phyloP scores from a whole-genome alignment of 257 asterid species.

The Petunia axillaris region DNA sequence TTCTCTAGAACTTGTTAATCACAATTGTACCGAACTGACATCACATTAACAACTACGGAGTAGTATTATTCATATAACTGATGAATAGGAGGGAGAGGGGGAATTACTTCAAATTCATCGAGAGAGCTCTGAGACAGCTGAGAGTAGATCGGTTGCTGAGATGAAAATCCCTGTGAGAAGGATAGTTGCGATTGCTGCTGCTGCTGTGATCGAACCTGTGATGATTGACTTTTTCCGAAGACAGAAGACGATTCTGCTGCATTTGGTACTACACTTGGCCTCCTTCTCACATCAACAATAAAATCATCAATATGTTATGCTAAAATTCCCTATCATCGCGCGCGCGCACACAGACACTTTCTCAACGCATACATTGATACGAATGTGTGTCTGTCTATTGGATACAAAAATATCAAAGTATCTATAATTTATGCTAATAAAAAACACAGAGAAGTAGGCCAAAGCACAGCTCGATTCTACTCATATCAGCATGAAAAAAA shows the following conservation, averaged over 20 bases:
- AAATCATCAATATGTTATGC: background rate
- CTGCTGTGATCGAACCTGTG: slow-evolving; percentile 53
- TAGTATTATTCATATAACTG: background rate
- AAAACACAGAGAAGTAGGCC: no score
- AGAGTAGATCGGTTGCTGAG: slow-evolving; percentile 82
- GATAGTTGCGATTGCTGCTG: slow-evolving; percentile 69
- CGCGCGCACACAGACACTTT: background rate
- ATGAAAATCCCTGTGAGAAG: slow-evolving; percentile 79
- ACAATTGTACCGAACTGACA: slow-evolving; percentile 4
- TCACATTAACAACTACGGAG: background rate
- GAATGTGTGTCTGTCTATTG: background rate
- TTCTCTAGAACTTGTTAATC: background rate
- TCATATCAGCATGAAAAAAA: no score
- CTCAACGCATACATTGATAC: background rate
- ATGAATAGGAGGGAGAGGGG: slow-evolving; percentile 19
- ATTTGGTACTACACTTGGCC: slow-evolving; percentile 45
- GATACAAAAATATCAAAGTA: no score
- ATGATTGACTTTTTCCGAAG: slow-evolving; percentile 59
- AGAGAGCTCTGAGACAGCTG: slow-evolving; percentile 85
- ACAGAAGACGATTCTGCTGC: slow-evolving; percentile 65
- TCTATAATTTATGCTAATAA: no score
- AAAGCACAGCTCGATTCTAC: no score
- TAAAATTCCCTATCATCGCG: background rate
- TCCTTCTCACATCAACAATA: slow-evolving; percentile 48
- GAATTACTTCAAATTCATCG: slow-evolving; percentile 60